Conservation (phyloP, 73 alveolate genomes). For the Paramecium sonneborni region DNA sequence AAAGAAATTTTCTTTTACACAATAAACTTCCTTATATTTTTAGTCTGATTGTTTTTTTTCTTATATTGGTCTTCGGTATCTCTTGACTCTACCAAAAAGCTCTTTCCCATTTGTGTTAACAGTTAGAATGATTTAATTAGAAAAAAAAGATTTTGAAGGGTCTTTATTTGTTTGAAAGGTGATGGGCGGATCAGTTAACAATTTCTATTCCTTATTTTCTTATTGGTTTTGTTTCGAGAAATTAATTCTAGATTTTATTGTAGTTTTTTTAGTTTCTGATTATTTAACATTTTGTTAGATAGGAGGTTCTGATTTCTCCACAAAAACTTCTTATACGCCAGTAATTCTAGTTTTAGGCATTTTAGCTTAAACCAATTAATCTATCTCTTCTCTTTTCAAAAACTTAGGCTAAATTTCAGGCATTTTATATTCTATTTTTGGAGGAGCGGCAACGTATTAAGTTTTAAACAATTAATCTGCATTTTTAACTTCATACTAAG, state of each 20-base stretch:
- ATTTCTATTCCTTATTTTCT: neutral
- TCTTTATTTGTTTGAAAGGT: neutral
- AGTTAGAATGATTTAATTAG: neutral
- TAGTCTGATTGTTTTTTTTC: neutral
- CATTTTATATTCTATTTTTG: neutral
- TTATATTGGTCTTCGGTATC: neutral
- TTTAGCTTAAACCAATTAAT: neutral
- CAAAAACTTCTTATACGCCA: neutral
- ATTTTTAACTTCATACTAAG: neutral
- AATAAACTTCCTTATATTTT: neutral
- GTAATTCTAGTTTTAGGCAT: neutral
- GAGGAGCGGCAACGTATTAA: neutral
- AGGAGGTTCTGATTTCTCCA: neutral
- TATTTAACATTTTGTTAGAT: neutral
- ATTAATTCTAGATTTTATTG: neutral
- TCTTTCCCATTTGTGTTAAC: constrained; percentile 3
- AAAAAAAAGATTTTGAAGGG: neutral
- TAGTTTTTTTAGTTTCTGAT: neutral
- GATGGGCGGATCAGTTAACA: neutral
- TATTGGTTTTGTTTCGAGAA: neutral
- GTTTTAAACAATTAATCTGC: neutral
- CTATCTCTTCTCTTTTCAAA: neutral
- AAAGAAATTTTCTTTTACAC: neutral
- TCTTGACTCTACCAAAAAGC: constrained; percentile 22
- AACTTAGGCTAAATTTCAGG: neutral